phyloP scores from a whole-genome alignment of 345 rosid species.

The Geranium brycei region DNA sequence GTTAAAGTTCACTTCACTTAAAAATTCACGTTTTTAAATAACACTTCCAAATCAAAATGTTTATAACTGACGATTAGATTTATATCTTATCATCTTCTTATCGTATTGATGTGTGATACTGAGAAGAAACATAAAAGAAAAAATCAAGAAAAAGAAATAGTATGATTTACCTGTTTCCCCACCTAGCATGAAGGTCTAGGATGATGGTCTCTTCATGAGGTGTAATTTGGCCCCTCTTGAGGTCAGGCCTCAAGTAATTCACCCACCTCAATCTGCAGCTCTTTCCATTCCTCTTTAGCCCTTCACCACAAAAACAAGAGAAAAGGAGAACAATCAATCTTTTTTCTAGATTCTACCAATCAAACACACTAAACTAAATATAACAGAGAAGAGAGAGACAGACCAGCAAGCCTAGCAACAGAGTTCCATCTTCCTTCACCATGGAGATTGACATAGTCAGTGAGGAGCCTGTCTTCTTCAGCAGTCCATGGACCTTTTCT shows the following conservation, averaged over 20 bases:
- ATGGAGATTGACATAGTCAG: constrained; percentile 56
- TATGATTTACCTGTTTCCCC: constrained; percentile 65
- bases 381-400: not conserved
- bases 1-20: not conserved
- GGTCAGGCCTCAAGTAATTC: constrained; percentile 85
- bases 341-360: not conserved
- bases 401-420: constrained; percentile 73
- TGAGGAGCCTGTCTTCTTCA: constrained; percentile 72
- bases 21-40: not conserved
- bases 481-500: constrained; percentile 96
- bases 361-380: not conserved
- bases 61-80: too few relatives aligned
- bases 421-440: constrained; percentile 96
- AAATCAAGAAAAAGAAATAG: too few relatives aligned
- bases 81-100: too few relatives aligned
- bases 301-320: constrained; percentile 15
- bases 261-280: constrained; percentile 95
- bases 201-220: constrained; percentile 81
- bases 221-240: constrained; percentile 84
- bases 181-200: constrained; percentile 72
- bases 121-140: not conserved
- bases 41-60: not conserved
- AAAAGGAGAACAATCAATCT: not conserved
- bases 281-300: constrained; percentile 81
- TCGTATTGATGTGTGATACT: too few relatives aligned